Percentiles rank a stretch among this genome's conserved stretches.
phyloP scores from a whole-genome alignment of 208 protist species.

The Porcisia deanei region DNA sequence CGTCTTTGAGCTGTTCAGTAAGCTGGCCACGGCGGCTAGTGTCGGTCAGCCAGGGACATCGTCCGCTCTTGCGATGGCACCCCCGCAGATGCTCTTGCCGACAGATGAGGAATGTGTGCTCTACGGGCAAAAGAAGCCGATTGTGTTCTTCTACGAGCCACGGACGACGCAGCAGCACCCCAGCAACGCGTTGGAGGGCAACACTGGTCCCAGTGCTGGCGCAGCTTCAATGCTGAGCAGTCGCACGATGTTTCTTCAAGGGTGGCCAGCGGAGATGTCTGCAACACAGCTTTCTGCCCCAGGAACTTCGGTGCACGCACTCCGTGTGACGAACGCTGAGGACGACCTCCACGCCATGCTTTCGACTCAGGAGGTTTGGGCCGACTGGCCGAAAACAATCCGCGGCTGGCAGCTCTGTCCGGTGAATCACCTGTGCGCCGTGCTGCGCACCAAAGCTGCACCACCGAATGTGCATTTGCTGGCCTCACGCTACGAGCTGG shows the following conservation, averaged over 20 bases:
- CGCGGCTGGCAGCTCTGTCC: slow-evolving; percentile 44
- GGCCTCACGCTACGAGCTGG: slow-evolving; percentile 43
- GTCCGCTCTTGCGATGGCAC: slow-evolving; percentile 1
- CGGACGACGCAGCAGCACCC: slow-evolving; percentile 4
- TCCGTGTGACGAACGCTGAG: slow-evolving; percentile 24
- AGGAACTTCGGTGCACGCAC: slow-evolving; percentile 6
- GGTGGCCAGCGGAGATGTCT: slow-evolving; percentile 17
- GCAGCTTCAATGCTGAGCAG: not conserved
- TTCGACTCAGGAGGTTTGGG: slow-evolving; percentile 19
- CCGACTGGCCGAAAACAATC: slow-evolving; percentile 38
- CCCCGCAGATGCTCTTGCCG: slow-evolving; percentile 13
- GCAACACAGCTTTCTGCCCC: slow-evolving; percentile 3
- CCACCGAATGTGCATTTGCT: slow-evolving; percentile 15
- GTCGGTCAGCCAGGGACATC: not conserved
- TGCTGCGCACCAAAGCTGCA: slow-evolving; percentile 12
- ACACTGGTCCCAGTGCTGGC: not conserved
- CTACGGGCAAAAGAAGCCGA: slow-evolving; percentile 17
- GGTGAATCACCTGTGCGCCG: slow-evolving; percentile 33
- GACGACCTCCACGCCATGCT: slow-evolving; percentile 16
- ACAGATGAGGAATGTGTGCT: slow-evolving; percentile 20
- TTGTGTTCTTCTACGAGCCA: slow-evolving; percentile 29
- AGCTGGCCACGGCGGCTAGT: slow-evolving; percentile 3
- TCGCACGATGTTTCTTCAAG: not conserved
- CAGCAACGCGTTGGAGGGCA: not conserved
- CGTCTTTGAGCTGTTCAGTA: slow-evolving; percentile 22